Evolutionary conservation across 2,329 filamentous ascomycete genomes (phyloP), one percentile per base, ranked within the genome.

Genomic region (Fusarium vanettenii): DNA sequence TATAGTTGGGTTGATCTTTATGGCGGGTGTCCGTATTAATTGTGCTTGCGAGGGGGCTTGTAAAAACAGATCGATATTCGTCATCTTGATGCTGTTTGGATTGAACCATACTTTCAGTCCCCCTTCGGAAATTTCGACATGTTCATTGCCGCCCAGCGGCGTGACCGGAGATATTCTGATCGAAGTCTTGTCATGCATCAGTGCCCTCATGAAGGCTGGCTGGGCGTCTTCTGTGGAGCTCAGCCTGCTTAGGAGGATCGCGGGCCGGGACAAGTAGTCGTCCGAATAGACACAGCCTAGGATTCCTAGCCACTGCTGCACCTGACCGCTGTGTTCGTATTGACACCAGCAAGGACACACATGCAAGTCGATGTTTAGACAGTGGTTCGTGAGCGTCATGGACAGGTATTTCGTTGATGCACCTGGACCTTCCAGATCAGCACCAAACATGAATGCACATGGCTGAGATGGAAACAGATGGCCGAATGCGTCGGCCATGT

Each of bases 121-220:
- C 18, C 18, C 2, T 10, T n/a, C 2, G 18, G 18, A 39, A 39
- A 39, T 39, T 5, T 5, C 9, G 6, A 20, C 37, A n/a, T 11
- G 1, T 41, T n/a, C 2, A 41, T n/a, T n/a, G 5, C 9, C 10
- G 8, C 11, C 2, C 10, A 6, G 9, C 18, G 11, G 37, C 18
- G 18, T 5, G 37, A 3, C 37, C 37, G 37, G 37, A 6, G 39
- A 43, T 13, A 43, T 20, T 43, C n/a, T 43, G 7, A 41, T 5
- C 37, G 2, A n/a, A 5, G 14, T 3, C 4, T n/a, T n/a, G 9
- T 5, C 0, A 11, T 10, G 0, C 9, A 3, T 10, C 1, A 3
- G 4, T 2, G 2, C 1, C 18, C 37, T 4, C 11, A 10, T 11
- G 37, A 41, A 43, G 39, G 20, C n/a, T 3, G 3, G 11, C 11